A percentile compares a stretch with the other conserved stretches of the same genome.
Conservation (phyloP, 306 rosid genomes). For the Lathyrus sativus region DNA sequence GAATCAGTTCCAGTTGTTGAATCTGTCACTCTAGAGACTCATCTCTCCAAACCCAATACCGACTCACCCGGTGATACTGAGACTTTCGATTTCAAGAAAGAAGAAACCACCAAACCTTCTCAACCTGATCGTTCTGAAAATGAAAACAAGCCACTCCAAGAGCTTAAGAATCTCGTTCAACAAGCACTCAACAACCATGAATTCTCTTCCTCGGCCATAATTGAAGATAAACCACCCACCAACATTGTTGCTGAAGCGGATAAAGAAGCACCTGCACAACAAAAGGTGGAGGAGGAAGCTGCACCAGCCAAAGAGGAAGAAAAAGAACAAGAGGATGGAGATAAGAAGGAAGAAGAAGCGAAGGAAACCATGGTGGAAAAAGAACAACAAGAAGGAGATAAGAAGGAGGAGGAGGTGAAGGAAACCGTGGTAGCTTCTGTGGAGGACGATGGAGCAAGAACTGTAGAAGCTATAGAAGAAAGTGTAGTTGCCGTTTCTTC, state of each 20-base stretch:
- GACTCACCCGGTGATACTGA: conserved; percentile 34
- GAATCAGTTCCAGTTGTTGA: conserved; percentile 36
- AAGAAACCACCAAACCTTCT: conserved; percentile 44
- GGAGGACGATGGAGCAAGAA: conserved; percentile 81
- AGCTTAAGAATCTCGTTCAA: conserved; percentile 58
- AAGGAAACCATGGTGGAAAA: conserved; percentile 25
- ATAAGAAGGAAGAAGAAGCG: conserved; percentile 25
- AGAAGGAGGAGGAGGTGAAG: conserved; percentile 29
- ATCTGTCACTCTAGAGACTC: conserved; percentile 34
- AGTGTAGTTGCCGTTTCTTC: conserved; percentile 66
- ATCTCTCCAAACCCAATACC: conserved; percentile 42
- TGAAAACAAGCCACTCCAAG: conserved; percentile 62
- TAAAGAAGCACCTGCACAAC: conserved; percentile 19
- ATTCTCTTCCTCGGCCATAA: conserved; percentile 35
- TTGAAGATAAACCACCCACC: conserved; percentile 26
- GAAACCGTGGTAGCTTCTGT: conserved; percentile 35
- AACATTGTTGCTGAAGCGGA: neutral
- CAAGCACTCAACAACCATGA: conserved; percentile 62
- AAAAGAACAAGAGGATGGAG: neutral
- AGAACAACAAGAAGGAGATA: neutral
- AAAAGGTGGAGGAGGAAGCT: conserved; percentile 11
- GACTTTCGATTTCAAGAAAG: conserved; percentile 28
- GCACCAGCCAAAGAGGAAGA: neutral
- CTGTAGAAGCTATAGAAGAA: conserved; percentile 80
- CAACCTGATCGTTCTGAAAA: conserved; percentile 44